Evolutionary conservation across 331 rosid species (phyloP).

Genomic region (Malus hybrid): DNA sequence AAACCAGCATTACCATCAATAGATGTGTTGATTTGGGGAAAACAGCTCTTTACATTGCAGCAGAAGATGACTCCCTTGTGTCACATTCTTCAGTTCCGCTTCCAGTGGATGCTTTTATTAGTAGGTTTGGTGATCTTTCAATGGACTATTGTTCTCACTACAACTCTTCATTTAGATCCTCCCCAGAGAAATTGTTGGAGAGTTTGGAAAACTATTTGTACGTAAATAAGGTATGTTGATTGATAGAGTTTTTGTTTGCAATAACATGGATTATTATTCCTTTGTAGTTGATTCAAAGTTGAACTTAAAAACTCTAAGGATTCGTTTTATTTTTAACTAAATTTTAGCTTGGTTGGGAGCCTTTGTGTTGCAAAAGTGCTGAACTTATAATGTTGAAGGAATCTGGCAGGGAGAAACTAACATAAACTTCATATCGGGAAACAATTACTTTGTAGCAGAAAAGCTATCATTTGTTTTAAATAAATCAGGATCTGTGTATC

Average conservation of each 20-base stretch:
- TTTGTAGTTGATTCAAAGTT: neutral
- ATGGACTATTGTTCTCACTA: slow-evolving; percentile 74
- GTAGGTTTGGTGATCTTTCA: slow-evolving; percentile 72
- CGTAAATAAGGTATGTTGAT: slow-evolving; percentile 43
- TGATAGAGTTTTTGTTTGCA: neutral
- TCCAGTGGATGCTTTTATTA: slow-evolving; percentile 72
- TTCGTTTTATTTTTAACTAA: neutral
- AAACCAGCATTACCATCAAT: slow-evolving; percentile 81
- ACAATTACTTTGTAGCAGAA: neutral
- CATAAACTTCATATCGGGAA: neutral
- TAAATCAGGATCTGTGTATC: neutral
- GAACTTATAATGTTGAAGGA: neutral
- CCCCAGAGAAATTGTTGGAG: slow-evolving; percentile 64
- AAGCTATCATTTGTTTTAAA: neutral
- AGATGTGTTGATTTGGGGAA: slow-evolving; percentile 76
- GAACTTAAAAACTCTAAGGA: neutral
- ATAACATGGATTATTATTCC: neutral
- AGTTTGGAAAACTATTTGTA: slow-evolving; percentile 74
- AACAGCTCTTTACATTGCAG: slow-evolving; percentile 74
- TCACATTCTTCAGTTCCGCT: slow-evolving; percentile 95
- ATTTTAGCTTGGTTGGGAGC: neutral
- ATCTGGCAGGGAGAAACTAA: neutral
- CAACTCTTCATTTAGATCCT: slow-evolving; percentile 42
- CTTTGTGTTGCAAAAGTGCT: neutral
- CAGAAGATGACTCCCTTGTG: slow-evolving; percentile 92